Conservation (phyloP, 1,139 yeast species). For the Magnusiomyces suaveolens region DNA sequence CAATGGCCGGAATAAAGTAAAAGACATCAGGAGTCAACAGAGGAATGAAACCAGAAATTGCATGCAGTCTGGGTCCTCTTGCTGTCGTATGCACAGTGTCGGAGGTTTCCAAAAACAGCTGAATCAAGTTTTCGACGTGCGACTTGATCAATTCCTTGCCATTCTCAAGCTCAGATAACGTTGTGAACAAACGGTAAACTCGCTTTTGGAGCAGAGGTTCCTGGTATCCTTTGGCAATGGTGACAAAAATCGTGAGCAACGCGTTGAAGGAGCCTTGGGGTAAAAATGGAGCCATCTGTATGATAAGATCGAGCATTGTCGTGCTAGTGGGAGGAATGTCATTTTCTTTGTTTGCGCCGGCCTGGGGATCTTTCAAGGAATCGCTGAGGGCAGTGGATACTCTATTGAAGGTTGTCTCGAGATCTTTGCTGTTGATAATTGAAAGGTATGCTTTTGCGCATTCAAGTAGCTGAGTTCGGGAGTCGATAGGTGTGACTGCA, state of each 20-base stretch:
- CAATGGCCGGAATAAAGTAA: slow-evolving; percentile 67
- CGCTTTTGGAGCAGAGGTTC: slow-evolving; percentile 72
- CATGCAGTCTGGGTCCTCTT: slow-evolving; percentile 67
- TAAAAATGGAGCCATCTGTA: slow-evolving; percentile 75
- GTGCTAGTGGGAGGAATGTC: slow-evolving; percentile 47
- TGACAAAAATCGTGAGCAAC: slow-evolving; percentile 64
- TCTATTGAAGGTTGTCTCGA: slow-evolving; percentile 70
- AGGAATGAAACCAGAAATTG: slow-evolving; percentile 52
- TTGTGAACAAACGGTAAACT: slow-evolving; percentile 71
- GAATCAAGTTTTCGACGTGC: slow-evolving; percentile 51
- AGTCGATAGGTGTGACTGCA: slow-evolving; percentile 73
- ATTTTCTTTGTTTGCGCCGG: slow-evolving; percentile 24
- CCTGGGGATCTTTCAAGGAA: slow-evolving; percentile 49
- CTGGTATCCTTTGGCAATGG: slow-evolving; percentile 51
- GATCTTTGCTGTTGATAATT: slow-evolving; percentile 57
- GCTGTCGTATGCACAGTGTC: slow-evolving; percentile 62
- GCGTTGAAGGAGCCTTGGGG: slow-evolving; percentile 64
- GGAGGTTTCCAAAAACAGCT: slow-evolving; percentile 48
- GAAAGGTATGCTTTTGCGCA: slow-evolving; percentile 73
- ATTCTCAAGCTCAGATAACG: slow-evolving; percentile 56
- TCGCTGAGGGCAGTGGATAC: slow-evolving; percentile 70
- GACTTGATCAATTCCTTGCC: slow-evolving; percentile 44
- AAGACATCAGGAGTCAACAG: slow-evolving; percentile 54
- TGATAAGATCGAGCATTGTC: slow-evolving; percentile 86
- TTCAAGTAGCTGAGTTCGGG: slow-evolving; percentile 75